phyloP scores from a whole-genome alignment of 2,329 filamentous ascomycete species.

The Scorias spongiosa region DNA sequence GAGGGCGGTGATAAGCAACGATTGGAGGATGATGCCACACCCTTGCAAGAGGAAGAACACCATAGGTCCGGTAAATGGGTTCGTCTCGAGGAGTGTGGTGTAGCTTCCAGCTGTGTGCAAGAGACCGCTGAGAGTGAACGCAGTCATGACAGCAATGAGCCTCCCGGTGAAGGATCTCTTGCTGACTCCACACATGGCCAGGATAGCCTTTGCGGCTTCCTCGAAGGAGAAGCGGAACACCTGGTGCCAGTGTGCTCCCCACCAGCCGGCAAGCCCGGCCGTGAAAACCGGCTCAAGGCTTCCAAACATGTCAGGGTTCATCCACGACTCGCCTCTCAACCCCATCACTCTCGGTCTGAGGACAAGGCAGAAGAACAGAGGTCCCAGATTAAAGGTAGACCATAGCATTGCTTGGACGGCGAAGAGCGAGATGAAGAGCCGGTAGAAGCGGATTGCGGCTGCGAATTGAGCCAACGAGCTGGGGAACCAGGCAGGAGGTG shows the following conservation, averaged over 20 bases:
- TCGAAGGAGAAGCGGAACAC: slow-evolving; percentile 63
- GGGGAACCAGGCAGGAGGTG: slow-evolving; percentile 29
- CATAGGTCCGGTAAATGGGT: slow-evolving; percentile 37
- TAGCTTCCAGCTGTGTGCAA: slow-evolving; percentile 59
- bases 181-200: slow-evolving; percentile 16
- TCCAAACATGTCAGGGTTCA: slow-evolving; percentile 46
- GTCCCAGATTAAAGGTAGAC: slow-evolving; percentile 43
- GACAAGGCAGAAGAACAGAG: slow-evolving; percentile 44
- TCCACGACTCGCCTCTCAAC: slow-evolving; percentile 43
- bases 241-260: slow-evolving; percentile 86
- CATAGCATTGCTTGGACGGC: slow-evolving; percentile 47
- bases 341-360: slow-evolving; percentile 46
- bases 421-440: slow-evolving; percentile 39
- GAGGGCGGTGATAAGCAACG: slow-evolving; percentile 23
- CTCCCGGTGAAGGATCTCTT: slow-evolving; percentile 22
- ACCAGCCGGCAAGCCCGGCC: slow-evolving; percentile 62
- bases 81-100: slow-evolving; percentile 47
- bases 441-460: slow-evolving; percentile 37
- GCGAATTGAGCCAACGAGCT: slow-evolving; percentile 27
- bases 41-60: slow-evolving; percentile 61
- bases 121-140: slow-evolving; percentile 51
- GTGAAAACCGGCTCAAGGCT: slow-evolving; percentile 41
- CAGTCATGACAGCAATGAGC: slow-evolving; percentile 30
- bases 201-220: slow-evolving; percentile 39
- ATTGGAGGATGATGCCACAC: slow-evolving; percentile 49